Evolutionary conservation across 805 yeast species (phyloP).

Genomic region (Ogataea allantospora): DNA sequence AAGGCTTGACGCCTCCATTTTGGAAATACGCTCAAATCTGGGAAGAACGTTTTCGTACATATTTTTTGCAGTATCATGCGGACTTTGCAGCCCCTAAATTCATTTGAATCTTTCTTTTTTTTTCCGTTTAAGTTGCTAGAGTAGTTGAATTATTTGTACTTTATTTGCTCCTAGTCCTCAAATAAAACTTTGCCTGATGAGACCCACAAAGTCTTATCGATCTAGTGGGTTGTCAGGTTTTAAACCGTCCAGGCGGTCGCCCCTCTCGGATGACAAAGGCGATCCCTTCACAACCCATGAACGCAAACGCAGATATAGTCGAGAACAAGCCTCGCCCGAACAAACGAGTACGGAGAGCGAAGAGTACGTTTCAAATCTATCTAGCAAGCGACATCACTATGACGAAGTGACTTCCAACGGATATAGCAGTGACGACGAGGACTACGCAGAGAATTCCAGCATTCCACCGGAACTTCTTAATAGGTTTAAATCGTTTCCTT

Average conservation of each 20-base stretch:
- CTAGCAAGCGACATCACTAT: not conserved
- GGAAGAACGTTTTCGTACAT: not conserved
- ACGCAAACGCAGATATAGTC: slow-evolving; percentile 7
- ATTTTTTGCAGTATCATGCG: slow-evolving; percentile 1
- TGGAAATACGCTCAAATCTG: not conserved
- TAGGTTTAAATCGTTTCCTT: slow-evolving; percentile 55
- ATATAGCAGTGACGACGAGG: slow-evolving; percentile 27
- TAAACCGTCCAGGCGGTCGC: slow-evolving; percentile 30
- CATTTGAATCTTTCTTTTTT: not conserved
- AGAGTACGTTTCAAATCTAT: not conserved
- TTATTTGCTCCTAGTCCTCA: too few relatives aligned
- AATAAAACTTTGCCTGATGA: too few relatives aligned
- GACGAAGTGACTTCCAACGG: not conserved
- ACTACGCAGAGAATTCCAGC: slow-evolving; percentile 20
- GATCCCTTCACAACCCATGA: slow-evolving; percentile 6
- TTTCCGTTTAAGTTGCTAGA: too few relatives aligned
- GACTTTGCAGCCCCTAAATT: not conserved
- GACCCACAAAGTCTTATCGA: slow-evolving; percentile 4
- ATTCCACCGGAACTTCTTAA: slow-evolving; percentile 57
- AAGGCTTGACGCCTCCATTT: too few relatives aligned
- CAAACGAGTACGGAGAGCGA: not conserved
- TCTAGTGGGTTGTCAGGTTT: slow-evolving; percentile 15
- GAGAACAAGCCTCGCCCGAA: not conserved
- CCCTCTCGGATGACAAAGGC: slow-evolving; percentile 30
- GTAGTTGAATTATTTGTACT: too few relatives aligned